phyloP scores from a whole-genome alignment of 768 basidiomycete species.

The Russula lepida region DNA sequence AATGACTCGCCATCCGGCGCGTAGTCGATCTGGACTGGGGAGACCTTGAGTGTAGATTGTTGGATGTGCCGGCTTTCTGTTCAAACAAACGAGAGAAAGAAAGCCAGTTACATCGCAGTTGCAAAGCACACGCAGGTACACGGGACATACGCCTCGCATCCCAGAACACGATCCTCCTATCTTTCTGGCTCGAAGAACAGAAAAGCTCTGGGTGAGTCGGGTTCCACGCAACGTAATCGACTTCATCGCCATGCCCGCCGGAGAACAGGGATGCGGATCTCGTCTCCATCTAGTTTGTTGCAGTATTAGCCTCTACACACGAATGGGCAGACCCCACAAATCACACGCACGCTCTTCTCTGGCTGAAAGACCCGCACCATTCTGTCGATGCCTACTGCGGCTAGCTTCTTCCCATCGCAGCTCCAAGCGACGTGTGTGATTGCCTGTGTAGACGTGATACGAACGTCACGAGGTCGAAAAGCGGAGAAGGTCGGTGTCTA shows the following conservation, averaged over 20 bases:
- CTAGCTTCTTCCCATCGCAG: slow-evolving; percentile 74
- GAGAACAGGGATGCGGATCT: slow-evolving; percentile 57
- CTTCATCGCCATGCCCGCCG: slow-evolving; percentile 68
- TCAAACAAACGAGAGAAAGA: slow-evolving; percentile 1
- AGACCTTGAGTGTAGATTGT: slow-evolving; percentile 47
- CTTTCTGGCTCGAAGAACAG: slow-evolving; percentile 70
- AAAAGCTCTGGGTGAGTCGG: slow-evolving; percentile 79
- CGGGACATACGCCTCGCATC: slow-evolving; percentile 63
- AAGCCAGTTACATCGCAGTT: not conserved
- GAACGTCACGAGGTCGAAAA: slow-evolving; percentile 68
- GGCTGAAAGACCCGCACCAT: slow-evolving; percentile 68
- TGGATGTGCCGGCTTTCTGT: slow-evolving; percentile 66
- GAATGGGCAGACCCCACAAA: not conserved
- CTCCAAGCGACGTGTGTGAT: slow-evolving; percentile 80
- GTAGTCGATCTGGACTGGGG: slow-evolving; percentile 60
- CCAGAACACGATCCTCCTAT: slow-evolving; percentile 72
- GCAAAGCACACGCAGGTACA: not conserved
- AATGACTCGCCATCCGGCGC: slow-evolving; percentile 63
- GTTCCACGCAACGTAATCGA: slow-evolving; percentile 81
- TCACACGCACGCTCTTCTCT: slow-evolving; percentile 58
- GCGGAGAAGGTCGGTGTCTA: slow-evolving; percentile 74
- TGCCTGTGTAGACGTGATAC: slow-evolving; percentile 50
- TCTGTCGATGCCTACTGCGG: slow-evolving; percentile 78
- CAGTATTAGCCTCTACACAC: not conserved
- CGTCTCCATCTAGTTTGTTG: slow-evolving; percentile 52